A percentile compares a stretch with the other conserved stretches of the same genome.
phyloP scores from a whole-genome alignment of 2,329 filamentous ascomycete genomes.

The Paecilomyces dactylethromorphus region DNA sequence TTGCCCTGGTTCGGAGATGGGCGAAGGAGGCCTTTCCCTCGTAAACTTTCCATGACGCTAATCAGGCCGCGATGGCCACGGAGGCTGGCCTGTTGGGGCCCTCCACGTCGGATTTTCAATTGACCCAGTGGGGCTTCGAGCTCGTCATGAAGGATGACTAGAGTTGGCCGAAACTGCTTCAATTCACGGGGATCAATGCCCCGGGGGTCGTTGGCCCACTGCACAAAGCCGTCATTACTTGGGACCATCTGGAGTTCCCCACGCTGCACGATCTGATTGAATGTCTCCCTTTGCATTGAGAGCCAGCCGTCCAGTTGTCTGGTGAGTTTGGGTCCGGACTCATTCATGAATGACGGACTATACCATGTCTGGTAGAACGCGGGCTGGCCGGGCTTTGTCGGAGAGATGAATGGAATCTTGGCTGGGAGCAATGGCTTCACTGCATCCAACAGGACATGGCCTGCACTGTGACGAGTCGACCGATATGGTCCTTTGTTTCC shows the following conservation, averaged over 20 bases:
- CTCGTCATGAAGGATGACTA: slow-evolving; percentile 87
- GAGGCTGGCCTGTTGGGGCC: slow-evolving; percentile 47
- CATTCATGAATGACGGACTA: slow-evolving; percentile 76
- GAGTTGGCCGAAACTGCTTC: slow-evolving; percentile 24
- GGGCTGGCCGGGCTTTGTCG: slow-evolving; percentile 25
- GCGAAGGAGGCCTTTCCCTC: slow-evolving; percentile 32
- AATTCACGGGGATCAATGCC: slow-evolving; percentile 7
- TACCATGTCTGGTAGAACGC: slow-evolving; percentile 49
- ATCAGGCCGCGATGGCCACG: slow-evolving; percentile 71
- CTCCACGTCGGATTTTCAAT: slow-evolving; percentile 59
- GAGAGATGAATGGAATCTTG: slow-evolving; percentile 37
- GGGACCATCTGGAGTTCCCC: neutral
- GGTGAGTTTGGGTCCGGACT: slow-evolving; percentile 65
- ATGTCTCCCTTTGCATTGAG: slow-evolving; percentile 10
- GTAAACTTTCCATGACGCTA: slow-evolving; percentile 54
- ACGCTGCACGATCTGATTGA: neutral
- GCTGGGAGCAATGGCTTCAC: slow-evolving; percentile 46
- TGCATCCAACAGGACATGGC: slow-evolving; percentile 66
- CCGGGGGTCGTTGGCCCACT: slow-evolving; percentile 8
- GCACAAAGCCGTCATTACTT: neutral
- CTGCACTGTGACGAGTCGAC: slow-evolving; percentile 78
- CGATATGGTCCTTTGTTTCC: slow-evolving; percentile 69
- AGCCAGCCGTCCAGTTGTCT: slow-evolving; percentile 52
- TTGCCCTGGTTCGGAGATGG: slow-evolving; percentile 40
- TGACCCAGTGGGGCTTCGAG: slow-evolving; percentile 66